Conservation (phyloP, 2,329 filamentous ascomycete genomes). For the Verticillium klebahnii region DNA sequence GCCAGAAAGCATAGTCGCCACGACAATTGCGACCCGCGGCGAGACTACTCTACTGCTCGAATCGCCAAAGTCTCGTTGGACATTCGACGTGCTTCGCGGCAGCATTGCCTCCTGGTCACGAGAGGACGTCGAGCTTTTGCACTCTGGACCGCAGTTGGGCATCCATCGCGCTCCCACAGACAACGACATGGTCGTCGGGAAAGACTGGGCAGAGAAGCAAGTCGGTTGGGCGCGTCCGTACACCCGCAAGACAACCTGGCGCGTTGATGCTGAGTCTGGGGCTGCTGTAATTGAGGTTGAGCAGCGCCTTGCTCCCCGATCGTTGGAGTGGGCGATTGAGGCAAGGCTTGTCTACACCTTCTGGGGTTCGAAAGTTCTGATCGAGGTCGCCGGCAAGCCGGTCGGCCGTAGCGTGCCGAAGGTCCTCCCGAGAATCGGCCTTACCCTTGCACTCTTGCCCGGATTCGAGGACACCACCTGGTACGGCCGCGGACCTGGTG, state of each 20-base stretch:
- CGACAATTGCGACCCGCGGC: slow-evolving; percentile 27
- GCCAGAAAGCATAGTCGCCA: slow-evolving; percentile 13
- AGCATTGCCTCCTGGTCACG: slow-evolving; percentile 8
- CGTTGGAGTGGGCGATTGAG: slow-evolving; percentile 36
- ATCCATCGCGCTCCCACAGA: slow-evolving; percentile 64
- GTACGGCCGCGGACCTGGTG: slow-evolving; percentile 64
- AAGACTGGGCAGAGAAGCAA: slow-evolving; percentile 13
- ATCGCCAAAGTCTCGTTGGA: no score
- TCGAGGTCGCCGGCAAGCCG: slow-evolving; percentile 45
- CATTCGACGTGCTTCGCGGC: slow-evolving; percentile 23
- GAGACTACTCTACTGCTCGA: no score
- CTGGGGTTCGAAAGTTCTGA: slow-evolving; percentile 37
- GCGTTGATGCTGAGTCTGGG: no score
- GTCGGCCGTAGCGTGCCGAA: slow-evolving; percentile 38
- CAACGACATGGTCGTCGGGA: slow-evolving; percentile 41
- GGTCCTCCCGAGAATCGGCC: slow-evolving; percentile 59
- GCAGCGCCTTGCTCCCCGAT: slow-evolving; percentile 12
- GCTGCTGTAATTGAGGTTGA: no score
- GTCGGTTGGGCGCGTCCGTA: slow-evolving; percentile 25
- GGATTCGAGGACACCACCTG: slow-evolving; percentile 42
- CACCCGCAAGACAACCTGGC: no score
- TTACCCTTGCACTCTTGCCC: slow-evolving; percentile 39
- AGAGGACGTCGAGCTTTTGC: no score
- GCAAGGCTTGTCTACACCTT: slow-evolving; percentile 52
- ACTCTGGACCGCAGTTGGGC: slow-evolving; percentile 36